phyloP scores from a whole-genome alignment of 176 grass and related monocot genomes.

The Rhynchospora breviuscula region DNA sequence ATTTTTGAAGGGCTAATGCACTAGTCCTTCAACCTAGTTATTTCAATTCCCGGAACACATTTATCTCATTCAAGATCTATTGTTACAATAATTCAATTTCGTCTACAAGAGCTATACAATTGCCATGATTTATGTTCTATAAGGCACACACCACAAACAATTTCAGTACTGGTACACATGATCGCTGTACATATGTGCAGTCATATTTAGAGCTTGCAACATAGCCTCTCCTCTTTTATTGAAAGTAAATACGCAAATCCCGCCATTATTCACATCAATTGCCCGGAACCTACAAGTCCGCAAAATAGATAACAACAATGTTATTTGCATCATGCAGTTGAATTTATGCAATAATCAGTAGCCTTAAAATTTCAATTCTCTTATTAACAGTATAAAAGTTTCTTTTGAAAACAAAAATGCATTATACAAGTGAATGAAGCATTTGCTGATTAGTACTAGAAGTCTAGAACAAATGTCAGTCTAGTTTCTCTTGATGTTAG shows the following conservation, averaged over 20 bases:
- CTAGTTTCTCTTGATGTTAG: neutral
- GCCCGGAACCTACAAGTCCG: slow-evolving; percentile 49
- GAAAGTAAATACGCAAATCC: slow-evolving; percentile 65
- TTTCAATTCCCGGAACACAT: neutral
- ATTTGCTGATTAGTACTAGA: neutral
- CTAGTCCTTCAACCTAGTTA: neutral
- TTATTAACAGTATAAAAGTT: neutral
- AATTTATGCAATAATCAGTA: neutral
- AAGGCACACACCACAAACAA: neutral
- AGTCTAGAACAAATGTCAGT: neutral
- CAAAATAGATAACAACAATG: slow-evolving; percentile 7
- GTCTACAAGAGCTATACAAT: neutral
- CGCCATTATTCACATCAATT: slow-evolving; percentile 75
- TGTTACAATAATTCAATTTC: neutral
- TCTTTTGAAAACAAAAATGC: neutral
- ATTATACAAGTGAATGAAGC: neutral
- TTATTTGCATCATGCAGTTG: neutral
- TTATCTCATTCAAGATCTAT: neutral
- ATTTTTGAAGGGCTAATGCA: too few relatives aligned
- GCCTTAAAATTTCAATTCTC: neutral
- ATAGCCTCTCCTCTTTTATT: slow-evolving; percentile 77
- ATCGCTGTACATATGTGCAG: slow-evolving; percentile 73
- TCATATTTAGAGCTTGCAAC: slow-evolving; percentile 74
- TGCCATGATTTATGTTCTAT: neutral
- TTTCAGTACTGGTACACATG: slow-evolving; percentile 52